These are phyloP conservation scores for Papiliotrema fonsecae DNA, from an alignment of 1,284 basidiomycete genomes.

Conservation along the genomic window DNA sequence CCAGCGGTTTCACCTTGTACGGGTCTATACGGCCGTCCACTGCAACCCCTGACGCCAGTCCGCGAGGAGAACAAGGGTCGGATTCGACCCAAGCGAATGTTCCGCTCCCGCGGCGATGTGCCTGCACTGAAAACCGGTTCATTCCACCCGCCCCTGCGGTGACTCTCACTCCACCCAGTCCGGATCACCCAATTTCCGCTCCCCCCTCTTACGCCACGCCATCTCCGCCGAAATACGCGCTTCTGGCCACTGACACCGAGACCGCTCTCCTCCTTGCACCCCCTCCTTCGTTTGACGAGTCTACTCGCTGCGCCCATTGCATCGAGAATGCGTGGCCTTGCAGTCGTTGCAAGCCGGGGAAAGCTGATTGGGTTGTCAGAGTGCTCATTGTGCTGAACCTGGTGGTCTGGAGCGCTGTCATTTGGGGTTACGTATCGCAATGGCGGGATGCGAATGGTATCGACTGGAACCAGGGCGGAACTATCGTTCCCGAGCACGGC, in stretches of 20 bases:
- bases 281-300: constrained; percentile 5
- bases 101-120: no score
- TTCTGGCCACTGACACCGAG: not conserved
- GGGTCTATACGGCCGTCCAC: no score
- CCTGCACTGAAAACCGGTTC: no score
- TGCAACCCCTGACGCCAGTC: no score
- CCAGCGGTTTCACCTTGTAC: no score
- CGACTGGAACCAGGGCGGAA: no score
- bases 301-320: not conserved
- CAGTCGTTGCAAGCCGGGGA: not conserved
- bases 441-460: no score
- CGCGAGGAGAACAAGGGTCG: no score
- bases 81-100: no score
- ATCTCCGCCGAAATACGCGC: constrained; percentile 9
- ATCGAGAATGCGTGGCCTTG: not conserved
- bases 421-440: constrained; percentile 1
- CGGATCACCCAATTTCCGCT: not conserved
- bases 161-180: not conserved
- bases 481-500: no score
- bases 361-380: not conserved
- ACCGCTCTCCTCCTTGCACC: constrained; percentile 6
- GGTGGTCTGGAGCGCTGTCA: constrained; percentile 3
- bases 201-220: constrained; percentile 1
- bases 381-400: constrained; percentile 3
- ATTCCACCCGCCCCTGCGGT: no score